phyloP scores from a whole-genome alignment of 208 protist genomes.

The Leishmania gerbilli region DNA sequence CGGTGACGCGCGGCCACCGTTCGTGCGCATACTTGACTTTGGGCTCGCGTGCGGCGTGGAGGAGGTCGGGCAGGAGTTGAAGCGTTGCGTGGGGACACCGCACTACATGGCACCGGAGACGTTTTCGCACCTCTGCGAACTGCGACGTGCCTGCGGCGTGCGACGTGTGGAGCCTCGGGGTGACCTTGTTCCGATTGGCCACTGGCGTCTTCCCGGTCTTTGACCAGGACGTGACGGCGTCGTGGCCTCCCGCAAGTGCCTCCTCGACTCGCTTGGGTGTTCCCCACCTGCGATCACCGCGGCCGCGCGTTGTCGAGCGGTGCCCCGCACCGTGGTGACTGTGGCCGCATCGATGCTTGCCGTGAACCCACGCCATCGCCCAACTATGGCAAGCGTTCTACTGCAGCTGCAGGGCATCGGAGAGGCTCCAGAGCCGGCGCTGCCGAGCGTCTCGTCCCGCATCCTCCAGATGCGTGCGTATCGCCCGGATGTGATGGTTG shows the following conservation, averaged over 20 bases:
- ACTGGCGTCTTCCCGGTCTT: slow-evolving; percentile 1
- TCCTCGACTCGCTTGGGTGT: not conserved
- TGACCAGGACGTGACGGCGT: not conserved
- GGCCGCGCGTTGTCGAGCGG: slow-evolving; percentile 1
- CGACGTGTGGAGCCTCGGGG: slow-evolving; percentile 29
- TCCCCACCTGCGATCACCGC: not conserved
- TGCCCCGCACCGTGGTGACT: not conserved
- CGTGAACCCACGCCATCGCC: not conserved
- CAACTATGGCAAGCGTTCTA: not conserved
- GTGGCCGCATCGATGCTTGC: not conserved
- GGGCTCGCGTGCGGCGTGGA: slow-evolving; percentile 15
- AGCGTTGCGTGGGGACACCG: slow-evolving; percentile 9
- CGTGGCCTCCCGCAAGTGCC: not conserved
- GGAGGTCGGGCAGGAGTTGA: not conserved
- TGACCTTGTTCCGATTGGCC: slow-evolving; percentile 12
- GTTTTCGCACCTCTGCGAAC: not conserved
- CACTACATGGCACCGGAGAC: slow-evolving; percentile 18
- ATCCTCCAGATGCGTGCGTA: not conserved
- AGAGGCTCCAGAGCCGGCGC: not conserved
- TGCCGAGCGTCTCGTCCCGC: not conserved
- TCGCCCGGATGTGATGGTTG: not conserved
- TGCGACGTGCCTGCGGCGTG: slow-evolving; percentile 3
- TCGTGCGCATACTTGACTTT: slow-evolving; percentile 23
- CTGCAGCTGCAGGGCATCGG: not conserved
- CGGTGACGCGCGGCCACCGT: slow-evolving; percentile 3